Evolutionary conservation across 2,329 filamentous ascomycete genomes (phyloP), one percentile per base, ranked within the genome.

Genomic region (Colletotrichum cordylinicola): DNA sequence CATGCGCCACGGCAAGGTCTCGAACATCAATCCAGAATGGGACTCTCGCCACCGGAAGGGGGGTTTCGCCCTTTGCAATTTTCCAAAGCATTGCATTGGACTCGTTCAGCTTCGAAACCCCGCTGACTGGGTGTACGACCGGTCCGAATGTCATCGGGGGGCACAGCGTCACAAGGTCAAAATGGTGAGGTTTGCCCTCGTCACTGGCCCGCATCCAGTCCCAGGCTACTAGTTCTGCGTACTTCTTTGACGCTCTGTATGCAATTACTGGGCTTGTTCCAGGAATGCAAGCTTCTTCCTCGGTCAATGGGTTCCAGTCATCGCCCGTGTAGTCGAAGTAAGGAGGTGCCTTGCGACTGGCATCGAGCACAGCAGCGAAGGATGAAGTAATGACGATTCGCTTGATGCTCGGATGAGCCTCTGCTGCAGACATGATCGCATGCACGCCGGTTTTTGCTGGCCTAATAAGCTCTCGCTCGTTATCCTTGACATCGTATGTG

Each of bases 311-410:
- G 78, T 91, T 91, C 90, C 90, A 92, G 78, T 91, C 89, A 2
- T 83, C 81, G 70, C 88, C 90, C 0, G 86, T 88, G 80, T 91
- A 92, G 3, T 83, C 86, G 78, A 90, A 89, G 39, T 85, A 87
- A 0, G 89, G 87, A 77, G 87, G 86, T 31, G 83, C 85, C 29
- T 87, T 87, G 70, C 88, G 87, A 58, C 79, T 80, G 2, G 83
- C 78, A 78, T 93, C 87, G 65, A 93, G 79, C 21, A 94, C 92
- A 0, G 92, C 87, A n/a, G 92, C 93, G 79, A 94, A 94, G 3
- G 92, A 94, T 4, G 91, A 93, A 1, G 92, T 94, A 77, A 94
- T 89, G 60, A 92, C 84, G 43, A 87, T 58, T 8, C 83, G 82
- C 15, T 77, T 79, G 37, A 85, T 78, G 2, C 67, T 76, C 1